Evolutionary conservation across 2,329 filamentous ascomycete species (phyloP), one percentile per base, ranked within the genome.

Genomic region (Beauveria rudraprayagi): DNA sequence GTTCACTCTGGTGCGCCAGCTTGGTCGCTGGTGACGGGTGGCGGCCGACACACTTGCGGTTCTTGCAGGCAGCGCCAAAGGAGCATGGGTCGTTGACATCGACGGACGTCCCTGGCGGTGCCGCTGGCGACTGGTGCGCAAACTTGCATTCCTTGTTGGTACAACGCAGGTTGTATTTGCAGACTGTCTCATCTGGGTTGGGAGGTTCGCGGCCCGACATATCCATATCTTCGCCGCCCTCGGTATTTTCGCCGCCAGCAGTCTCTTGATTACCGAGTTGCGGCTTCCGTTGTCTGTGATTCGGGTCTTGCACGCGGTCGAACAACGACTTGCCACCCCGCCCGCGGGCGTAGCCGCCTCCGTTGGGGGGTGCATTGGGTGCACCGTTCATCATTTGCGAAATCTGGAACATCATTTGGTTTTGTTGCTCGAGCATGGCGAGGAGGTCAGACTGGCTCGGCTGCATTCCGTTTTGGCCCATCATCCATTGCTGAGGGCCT

Each of bases 11-110:
- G 71, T 93, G 90, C 28, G 87, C 86, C 56, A 84, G 77, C 72
- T 86, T 90, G 67, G 89, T 83, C 6, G 93, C 92, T 1, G 94
- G 94, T 7, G 92, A 97, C 2, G 94, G 94, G 73, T 99, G 94
- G 62, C 91, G 90, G 34, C 84, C 92, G 9, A 89, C 90, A 71
- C 94, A 99, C 77, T 97, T 97, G 69, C 85, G 83, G 80, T 97
- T 99, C 77, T 94, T 96, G 84, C 94, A 99, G 9, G 92, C 92
- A 2, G 86, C 91, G 22, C 92, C 93, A 68, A 90, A 97, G 19
- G 83, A 83, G 77, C 94, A 99, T 19, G 83, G 80, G 69, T 96
- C 91, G 62, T 81, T 84, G 66, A 92, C 81, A 72, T 97, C 94
- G 62, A 97, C 80, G 0, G 86, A 82, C 2, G 83, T 84, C 30